These are phyloP conservation scores for Dillenia suffruticosa DNA, from an alignment of 164 flowering plant species.

Conservation along the genomic window DNA sequence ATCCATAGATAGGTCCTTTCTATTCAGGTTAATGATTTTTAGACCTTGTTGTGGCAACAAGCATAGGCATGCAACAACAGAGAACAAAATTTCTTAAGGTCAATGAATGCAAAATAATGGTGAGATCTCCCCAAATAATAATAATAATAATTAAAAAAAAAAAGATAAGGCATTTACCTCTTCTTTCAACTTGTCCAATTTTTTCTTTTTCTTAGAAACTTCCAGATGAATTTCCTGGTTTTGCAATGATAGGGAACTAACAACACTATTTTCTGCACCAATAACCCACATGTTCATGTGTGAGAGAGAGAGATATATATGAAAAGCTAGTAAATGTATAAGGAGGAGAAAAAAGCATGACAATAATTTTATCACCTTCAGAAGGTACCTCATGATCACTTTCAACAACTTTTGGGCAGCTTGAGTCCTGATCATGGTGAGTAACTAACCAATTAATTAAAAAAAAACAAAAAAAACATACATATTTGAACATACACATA, in stretches of 20 bases:
- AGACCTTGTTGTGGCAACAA: too few species aligned
- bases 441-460: background rate
- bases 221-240: conserved; percentile 45
- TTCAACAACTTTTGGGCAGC: conserved; percentile 21
- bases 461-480: background rate
- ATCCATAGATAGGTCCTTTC: too few species aligned
- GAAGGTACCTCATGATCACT: conserved; percentile 24
- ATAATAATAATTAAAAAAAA: too few species aligned
- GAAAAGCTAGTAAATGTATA: conserved; percentile 1
- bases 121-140: too few species aligned
- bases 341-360: background rate
- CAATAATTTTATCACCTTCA: conserved; percentile 31
- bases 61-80: too few species aligned
- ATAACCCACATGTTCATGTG: background rate
- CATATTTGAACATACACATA: background rate
- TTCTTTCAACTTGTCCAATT: conserved; percentile 40
- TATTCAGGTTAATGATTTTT: too few species aligned
- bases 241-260: conserved; percentile 27
- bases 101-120: too few species aligned
- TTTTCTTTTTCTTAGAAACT: conserved; percentile 48
- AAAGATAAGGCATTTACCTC: conserved; percentile 39
- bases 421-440: conserved; percentile 37
- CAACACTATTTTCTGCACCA: conserved; percentile 28
- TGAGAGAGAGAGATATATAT: background rate
- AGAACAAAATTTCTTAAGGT: too few species aligned